Evolutionary conservation across 2,329 filamentous ascomycete species (phyloP).

Genomic region (Bipolaris sorokiniana): DNA sequence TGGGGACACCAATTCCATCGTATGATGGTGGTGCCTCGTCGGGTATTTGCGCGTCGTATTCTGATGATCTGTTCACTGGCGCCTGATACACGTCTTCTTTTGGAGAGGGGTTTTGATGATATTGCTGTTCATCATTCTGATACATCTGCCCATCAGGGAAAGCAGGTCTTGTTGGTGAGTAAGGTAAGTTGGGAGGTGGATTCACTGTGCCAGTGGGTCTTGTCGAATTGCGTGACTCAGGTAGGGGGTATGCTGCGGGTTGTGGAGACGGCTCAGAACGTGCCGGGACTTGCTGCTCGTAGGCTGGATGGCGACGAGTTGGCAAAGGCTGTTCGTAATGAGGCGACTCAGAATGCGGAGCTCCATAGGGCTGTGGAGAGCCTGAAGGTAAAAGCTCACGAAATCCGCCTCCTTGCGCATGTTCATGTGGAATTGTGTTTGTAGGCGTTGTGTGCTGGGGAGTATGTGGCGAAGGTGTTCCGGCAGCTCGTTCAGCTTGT

Average conservation of each 20-base stretch:
- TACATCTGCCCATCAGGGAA: constrained; percentile 16
- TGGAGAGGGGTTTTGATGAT: constrained; percentile 17
- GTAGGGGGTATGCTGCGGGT: constrained; percentile 37
- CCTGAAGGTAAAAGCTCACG: constrained; percentile 43
- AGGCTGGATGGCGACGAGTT: constrained; percentile 19
- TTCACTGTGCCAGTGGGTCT: constrained; percentile 32
- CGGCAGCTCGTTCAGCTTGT: constrained; percentile 38
- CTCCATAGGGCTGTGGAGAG: constrained; percentile 36
- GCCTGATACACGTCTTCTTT: constrained; percentile 13
- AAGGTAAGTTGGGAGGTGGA: constrained; percentile 33
- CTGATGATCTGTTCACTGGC: constrained; percentile 13
- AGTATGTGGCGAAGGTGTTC: constrained; percentile 41
- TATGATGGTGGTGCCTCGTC: constrained; percentile 47
- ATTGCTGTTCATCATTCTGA: constrained; percentile 19
- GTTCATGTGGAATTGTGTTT: constrained; percentile 15
- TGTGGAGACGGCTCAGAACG: constrained; percentile 25
- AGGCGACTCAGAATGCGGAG: constrained; percentile 20
- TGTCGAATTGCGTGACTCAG: constrained; percentile 32
- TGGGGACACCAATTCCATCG: constrained; percentile 37
- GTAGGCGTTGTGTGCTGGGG: constrained; percentile 29
- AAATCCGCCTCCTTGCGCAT: constrained; percentile 37
- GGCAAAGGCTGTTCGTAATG: constrained; percentile 15
- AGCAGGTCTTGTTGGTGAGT: constrained; percentile 28
- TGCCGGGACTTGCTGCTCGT: constrained; percentile 31
- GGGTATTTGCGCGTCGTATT: constrained; percentile 30